Evolutionary conservation across 2,329 filamentous ascomycete species (phyloP), one percentile per base, ranked within the genome.

Genomic region (Fusarium hostae): DNA sequence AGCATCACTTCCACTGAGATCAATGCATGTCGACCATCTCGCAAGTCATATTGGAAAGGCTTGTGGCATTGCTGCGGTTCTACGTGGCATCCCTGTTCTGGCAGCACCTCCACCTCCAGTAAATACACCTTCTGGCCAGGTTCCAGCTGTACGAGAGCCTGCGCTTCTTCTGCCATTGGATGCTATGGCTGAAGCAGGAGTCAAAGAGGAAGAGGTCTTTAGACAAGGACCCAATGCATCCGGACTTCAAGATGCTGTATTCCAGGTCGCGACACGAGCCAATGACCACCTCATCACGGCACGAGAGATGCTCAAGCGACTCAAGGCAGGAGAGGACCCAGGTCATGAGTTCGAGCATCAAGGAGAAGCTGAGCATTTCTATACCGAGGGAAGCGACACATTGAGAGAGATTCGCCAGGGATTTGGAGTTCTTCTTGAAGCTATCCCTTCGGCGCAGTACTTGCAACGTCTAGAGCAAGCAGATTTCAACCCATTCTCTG

Each of bases 11-110:
- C 92, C 94, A 1, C 85, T 98, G 77, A 89, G 90, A 13, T 97
- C 93, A 2, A 87, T 97, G 76, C 92, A 95, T 28, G 90, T 94
- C 44, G 96, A 99, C 77, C 96, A 99, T 82, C 86, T 99, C 22
- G 95, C 95, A 12, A 97, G 93, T 59, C 96, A 99, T 80, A 93
- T 98, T 63, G 96, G 96, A 57, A 99, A 99, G 79, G 95, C 96
- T 0, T 92, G 90, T 52, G 96, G 96, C 12, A 98, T 99, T 59
- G 87, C 91, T 5, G 92, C 95, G 2, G 88, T 97, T 0, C 84
- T 99, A n/a, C 88, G 95, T 43, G 95, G 96, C 1, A 86, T 98
- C 15, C 95, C 96, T 1, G 81, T 98, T 5, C 86, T 98, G n/a
- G 95, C 95, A 0, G 94, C 95, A 47, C 86, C 89, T 1, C 86